Evolutionary conservation across 2,329 filamentous ascomycete genomes (phyloP).

Genomic region (Ceratocystis smalleyi): DNA sequence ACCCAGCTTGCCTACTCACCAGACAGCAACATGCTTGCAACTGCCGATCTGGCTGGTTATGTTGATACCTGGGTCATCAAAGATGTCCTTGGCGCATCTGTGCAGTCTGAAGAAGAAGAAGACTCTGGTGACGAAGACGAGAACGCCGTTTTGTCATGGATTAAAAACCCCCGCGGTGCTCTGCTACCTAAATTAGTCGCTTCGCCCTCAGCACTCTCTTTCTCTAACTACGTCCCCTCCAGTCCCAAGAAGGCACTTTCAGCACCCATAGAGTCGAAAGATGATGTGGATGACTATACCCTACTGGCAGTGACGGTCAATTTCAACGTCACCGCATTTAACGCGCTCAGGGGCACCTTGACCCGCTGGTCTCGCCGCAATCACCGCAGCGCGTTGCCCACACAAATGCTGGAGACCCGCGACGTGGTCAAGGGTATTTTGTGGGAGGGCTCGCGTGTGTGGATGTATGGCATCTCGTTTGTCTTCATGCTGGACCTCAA

Average conservation of each 20-base stretch:
- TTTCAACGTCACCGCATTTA: constrained; percentile 59
- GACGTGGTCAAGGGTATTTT: constrained; percentile 71
- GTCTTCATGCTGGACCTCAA: constrained; percentile 83
- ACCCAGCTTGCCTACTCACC: constrained; percentile 62
- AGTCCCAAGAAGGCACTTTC: constrained; percentile 18
- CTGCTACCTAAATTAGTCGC: constrained; percentile 54
- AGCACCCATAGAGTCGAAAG: constrained; percentile 19
- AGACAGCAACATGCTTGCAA: constrained; percentile 63
- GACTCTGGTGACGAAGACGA: constrained; percentile 25
- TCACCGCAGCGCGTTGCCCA: constrained; percentile 56
- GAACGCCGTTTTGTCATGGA: constrained; percentile 44
- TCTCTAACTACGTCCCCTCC: constrained; percentile 37
- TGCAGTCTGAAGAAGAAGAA: constrained; percentile 23
- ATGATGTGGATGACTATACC: constrained; percentile 32
- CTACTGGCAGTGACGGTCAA: constrained; percentile 37
- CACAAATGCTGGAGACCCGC: constrained; percentile 55
- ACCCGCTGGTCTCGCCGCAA: constrained; percentile 80
- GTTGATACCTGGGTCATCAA: constrained; percentile 74
- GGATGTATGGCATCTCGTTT: constrained; percentile 77
- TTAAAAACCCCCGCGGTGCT: constrained; percentile 52
- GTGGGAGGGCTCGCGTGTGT: constrained; percentile 67
- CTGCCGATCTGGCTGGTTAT: constrained; percentile 68
- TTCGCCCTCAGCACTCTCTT: constrained; percentile 52
- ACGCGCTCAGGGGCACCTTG: constrained; percentile 59
- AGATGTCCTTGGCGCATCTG: constrained; percentile 24